phyloP scores from a whole-genome alignment of 495 filamentous ascomycete genomes.

The Penicillium pulvis region DNA sequence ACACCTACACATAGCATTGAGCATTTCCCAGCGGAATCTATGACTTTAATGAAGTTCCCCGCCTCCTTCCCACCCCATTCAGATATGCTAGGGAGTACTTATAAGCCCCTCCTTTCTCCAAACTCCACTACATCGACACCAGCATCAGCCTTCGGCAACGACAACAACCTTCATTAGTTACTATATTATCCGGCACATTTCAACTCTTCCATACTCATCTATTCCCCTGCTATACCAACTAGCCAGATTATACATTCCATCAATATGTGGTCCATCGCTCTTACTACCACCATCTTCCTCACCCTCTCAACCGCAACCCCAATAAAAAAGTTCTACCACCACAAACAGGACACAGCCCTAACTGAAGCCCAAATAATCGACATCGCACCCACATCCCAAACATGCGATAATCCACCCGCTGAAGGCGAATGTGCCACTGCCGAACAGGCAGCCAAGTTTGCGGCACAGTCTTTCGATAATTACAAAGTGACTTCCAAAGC shows the following conservation, averaged over 20 bases:
- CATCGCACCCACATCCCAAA: conserved; percentile 53
- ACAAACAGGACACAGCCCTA: conserved; percentile 16
- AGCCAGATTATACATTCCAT: not conserved
- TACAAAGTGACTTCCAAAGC: conserved; percentile 56
- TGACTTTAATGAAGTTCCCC: not conserved
- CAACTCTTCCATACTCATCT: not conserved
- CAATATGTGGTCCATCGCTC: conserved; percentile 5
- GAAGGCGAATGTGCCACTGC: conserved; percentile 68
- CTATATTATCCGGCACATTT: not conserved
- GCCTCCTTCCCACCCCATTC: conserved; percentile 2
- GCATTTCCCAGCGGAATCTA: not conserved
- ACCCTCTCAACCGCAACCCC: conserved; percentile 20
- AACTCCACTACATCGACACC: too few species aligned
- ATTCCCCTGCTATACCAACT: not conserved
- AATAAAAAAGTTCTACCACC: not conserved
- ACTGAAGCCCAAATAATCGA: conserved; percentile 50
- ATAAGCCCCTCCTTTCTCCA: not conserved
- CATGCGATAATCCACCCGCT: conserved; percentile 47
- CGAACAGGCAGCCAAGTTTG: conserved; percentile 58
- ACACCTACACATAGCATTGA: not conserved
- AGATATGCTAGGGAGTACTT: not conserved
- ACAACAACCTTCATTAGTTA: not conserved
- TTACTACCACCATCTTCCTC: conserved; percentile 17
- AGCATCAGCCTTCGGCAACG: too few species aligned
- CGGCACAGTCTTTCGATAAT: conserved; percentile 54